Conservation (phyloP, 345 rosid genomes). For the Populus deltoides region DNA sequence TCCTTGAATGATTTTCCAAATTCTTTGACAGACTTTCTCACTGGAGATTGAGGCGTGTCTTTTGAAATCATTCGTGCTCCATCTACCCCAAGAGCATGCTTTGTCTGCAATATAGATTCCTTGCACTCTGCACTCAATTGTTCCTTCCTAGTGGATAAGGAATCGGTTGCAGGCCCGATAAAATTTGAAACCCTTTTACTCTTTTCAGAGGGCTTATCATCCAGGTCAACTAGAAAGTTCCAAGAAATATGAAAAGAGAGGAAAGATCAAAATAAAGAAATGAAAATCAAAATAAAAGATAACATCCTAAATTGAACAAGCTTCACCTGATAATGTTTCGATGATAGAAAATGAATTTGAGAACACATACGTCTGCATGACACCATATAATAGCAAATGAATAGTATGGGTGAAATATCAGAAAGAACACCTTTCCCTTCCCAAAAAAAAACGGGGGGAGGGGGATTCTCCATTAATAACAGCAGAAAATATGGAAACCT, state of each 20-base stretch:
- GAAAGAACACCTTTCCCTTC: not conserved
- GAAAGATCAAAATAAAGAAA: slow-evolving; percentile 2
- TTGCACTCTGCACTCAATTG: slow-evolving; percentile 36
- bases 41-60: slow-evolving; percentile 30
- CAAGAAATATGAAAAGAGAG: slow-evolving; percentile 7
- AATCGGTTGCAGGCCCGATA: slow-evolving; percentile 30
- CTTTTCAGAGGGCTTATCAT: slow-evolving; percentile 54
- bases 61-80: slow-evolving; percentile 35
- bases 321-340: slow-evolving; percentile 82
- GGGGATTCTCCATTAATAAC: not conserved
- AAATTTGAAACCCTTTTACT: slow-evolving; percentile 39
- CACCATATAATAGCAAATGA: slow-evolving; percentile 7
- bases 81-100: slow-evolving; percentile 34
- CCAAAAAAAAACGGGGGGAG: not conserved
- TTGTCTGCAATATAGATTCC: slow-evolving; percentile 40
- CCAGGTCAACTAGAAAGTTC: slow-evolving; percentile 57
- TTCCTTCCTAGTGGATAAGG: slow-evolving; percentile 45
- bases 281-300: slow-evolving; percentile 3
- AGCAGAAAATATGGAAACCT: slow-evolving; percentile 49
- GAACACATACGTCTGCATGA: slow-evolving; percentile 88
- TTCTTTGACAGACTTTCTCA: slow-evolving; percentile 41
- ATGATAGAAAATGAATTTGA: slow-evolving; percentile 89
- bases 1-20: slow-evolving; percentile 32
- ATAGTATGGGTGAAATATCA: not conserved
- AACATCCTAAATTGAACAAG: slow-evolving; percentile 18